phyloP scores from a whole-genome alignment of 768 basidiomycete genomes.

The Lyophyllum atratum region DNA sequence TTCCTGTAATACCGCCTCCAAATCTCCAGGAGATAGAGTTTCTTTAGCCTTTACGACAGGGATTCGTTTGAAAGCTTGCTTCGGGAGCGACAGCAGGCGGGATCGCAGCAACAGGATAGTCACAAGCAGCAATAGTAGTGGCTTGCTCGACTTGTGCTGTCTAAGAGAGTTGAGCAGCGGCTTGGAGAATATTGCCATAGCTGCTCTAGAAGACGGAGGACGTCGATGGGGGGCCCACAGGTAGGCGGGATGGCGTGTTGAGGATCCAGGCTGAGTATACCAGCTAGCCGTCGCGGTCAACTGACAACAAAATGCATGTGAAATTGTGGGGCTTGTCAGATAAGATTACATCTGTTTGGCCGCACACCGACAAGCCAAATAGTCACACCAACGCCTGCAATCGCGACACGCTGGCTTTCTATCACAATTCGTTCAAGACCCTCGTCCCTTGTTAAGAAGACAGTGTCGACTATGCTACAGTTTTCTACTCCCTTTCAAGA shows the following conservation, averaged over 20 bases:
- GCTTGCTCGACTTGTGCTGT: slow-evolving; percentile 20
- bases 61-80: slow-evolving; percentile 28
- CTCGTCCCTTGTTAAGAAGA: too few species aligned
- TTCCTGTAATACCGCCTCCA: slow-evolving; percentile 53
- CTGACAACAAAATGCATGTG: background rate
- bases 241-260: background rate
- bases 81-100: slow-evolving; percentile 37
- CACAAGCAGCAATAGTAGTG: slow-evolving; percentile 43
- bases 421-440: too few species aligned
- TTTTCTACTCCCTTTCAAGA: too few species aligned
- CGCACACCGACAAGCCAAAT: too few species aligned
- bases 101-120: slow-evolving; percentile 55
- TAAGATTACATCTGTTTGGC: background rate
- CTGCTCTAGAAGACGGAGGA: background rate
- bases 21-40: slow-evolving; percentile 39
- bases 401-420: too few species aligned
- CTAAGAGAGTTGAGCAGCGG: slow-evolving; percentile 12
- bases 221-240: background rate
- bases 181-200: slow-evolving; percentile 19
- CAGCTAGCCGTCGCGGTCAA: background rate
- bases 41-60: slow-evolving; percentile 26
- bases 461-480: too few species aligned
- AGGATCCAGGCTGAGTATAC: background rate
- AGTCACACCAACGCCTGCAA: too few species aligned
- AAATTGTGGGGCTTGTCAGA: background rate